These are phyloP conservation scores for Phlebiopsis gigantea DNA, from an alignment of 768 basidiomycete genomes.

Conservation along the genomic window DNA sequence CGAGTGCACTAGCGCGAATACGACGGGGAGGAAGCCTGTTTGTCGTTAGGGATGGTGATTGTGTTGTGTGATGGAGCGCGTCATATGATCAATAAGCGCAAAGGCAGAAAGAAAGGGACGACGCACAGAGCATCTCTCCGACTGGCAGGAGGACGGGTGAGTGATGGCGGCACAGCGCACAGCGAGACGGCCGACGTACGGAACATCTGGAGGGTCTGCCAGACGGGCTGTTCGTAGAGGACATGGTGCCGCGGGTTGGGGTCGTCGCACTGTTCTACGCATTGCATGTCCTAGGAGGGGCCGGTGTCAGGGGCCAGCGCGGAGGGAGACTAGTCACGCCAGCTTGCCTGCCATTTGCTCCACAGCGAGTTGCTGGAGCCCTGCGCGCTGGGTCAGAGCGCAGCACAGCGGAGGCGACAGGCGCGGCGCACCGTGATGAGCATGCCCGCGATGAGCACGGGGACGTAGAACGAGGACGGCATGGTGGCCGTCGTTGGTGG, in stretches of 20 bases:
- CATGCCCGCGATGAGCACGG: constrained; percentile 87
- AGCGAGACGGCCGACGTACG: constrained; percentile 39
- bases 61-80: constrained; percentile 11
- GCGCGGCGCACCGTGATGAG: constrained; percentile 67
- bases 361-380: constrained; percentile 79
- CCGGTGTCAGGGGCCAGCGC: neutral
- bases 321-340: too few relatives aligned
- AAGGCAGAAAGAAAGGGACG: constrained; percentile 13
- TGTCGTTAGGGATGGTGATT: constrained; percentile 13
- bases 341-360: constrained; percentile 74
- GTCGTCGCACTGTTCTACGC: constrained; percentile 85
- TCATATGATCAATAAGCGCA: constrained; percentile 12
- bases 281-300: constrained; percentile 85
- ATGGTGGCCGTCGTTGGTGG: constrained; percentile 31
- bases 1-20: constrained; percentile 60
- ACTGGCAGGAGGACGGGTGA: constrained; percentile 37
- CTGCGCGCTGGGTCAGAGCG: constrained; percentile 27
- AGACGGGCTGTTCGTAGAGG: constrained; percentile 91
- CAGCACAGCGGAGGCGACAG: neutral
- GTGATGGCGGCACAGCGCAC: neutral
- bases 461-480: constrained; percentile 65
- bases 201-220: constrained; percentile 91
- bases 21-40: constrained; percentile 78
- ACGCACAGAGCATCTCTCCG: constrained; percentile 92
- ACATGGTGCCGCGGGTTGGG: constrained; percentile 56